Percentiles rank a stretch among this genome's conserved stretches.
phyloP scores from a whole-genome alignment of 768 basidiomycete species.

The Pisolithus marmoratus region DNA sequence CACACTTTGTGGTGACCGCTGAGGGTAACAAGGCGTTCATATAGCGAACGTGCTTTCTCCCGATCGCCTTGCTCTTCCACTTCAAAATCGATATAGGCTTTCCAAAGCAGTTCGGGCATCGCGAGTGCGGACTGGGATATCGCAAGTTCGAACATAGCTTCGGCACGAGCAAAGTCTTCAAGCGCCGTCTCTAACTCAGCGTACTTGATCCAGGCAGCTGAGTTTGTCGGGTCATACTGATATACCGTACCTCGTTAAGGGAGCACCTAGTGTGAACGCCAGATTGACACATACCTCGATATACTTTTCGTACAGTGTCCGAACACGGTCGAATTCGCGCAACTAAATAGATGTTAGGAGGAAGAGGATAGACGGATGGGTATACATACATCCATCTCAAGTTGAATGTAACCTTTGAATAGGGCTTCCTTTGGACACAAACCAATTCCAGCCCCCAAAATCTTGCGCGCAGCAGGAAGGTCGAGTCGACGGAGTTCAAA shows the following conservation, averaged over 20 bases:
- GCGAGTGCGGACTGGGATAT: slow-evolving; percentile 78
- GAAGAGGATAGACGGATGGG: not conserved
- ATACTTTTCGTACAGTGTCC: slow-evolving; percentile 89
- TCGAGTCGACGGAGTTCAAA: slow-evolving; percentile 88
- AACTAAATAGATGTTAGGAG: slow-evolving; percentile 42
- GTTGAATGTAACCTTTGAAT: slow-evolving; percentile 94
- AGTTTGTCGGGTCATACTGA: slow-evolving; percentile 85
- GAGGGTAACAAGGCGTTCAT: slow-evolving; percentile 78
- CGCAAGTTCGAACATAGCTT: slow-evolving; percentile 92
- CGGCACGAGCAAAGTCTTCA: slow-evolving; percentile 81
- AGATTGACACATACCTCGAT: slow-evolving; percentile 57
- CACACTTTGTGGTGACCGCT: slow-evolving; percentile 97
- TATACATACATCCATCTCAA: slow-evolving; percentile 75
- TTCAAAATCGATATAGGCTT: slow-evolving; percentile 96
- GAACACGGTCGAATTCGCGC: slow-evolving; percentile 92
- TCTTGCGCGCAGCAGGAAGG: slow-evolving; percentile 77
- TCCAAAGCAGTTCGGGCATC: slow-evolving; percentile 94
- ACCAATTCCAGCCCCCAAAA: slow-evolving; percentile 86
- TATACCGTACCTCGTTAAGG: not conserved
- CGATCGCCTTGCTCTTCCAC: slow-evolving; percentile 85
- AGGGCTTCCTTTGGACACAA: slow-evolving; percentile 94
- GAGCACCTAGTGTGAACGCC: not conserved
- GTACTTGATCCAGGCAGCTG: slow-evolving; percentile 93
- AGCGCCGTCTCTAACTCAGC: slow-evolving; percentile 87
- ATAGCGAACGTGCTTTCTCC: slow-evolving; percentile 74